Evolutionary conservation across 192 early-diverging fungal genomes (phyloP).

Genomic region (Umbelopsis vinacea): DNA sequence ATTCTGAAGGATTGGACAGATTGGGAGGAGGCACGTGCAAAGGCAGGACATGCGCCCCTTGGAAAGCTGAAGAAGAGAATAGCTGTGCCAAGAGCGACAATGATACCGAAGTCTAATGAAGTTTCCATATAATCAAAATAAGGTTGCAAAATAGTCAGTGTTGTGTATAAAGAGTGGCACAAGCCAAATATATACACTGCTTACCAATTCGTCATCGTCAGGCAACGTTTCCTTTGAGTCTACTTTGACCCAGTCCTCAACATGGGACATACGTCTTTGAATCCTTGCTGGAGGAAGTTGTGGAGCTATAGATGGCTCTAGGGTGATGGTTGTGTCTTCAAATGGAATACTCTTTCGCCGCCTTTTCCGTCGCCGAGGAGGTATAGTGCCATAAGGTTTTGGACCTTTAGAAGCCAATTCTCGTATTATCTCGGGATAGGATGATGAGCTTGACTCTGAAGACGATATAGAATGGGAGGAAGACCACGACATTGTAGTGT

Average conservation of each 20-base stretch:
- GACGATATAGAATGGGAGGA: constrained; percentile 6
- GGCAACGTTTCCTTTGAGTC: constrained; percentile 43
- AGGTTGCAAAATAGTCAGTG: background rate
- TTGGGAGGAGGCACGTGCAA: constrained; percentile 14
- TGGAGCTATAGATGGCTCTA: background rate
- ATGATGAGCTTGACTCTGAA: background rate
- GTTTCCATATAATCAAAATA: background rate
- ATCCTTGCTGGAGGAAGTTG: background rate
- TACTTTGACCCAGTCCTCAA: constrained; percentile 41
- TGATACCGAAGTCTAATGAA: background rate
- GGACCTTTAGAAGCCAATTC: constrained; percentile 31
- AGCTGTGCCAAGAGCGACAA: background rate
- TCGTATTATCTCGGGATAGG: constrained; percentile 33
- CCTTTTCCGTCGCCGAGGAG: constrained; percentile 25
- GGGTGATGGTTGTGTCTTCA: background rate
- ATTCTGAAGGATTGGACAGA: constrained; percentile 8
- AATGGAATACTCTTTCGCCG: background rate
- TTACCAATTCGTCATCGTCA: constrained; percentile 47
- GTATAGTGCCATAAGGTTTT: constrained; percentile 32
- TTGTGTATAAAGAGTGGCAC: background rate
- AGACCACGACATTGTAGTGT: background rate
- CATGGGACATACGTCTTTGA: constrained; percentile 44
- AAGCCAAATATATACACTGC: background rate
- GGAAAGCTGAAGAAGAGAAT: constrained; percentile 13
- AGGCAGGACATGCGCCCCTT: background rate